Evolutionary conservation across 495 filamentous ascomycete genomes (phyloP).

Genomic region (Aspergillus hancockii): DNA sequence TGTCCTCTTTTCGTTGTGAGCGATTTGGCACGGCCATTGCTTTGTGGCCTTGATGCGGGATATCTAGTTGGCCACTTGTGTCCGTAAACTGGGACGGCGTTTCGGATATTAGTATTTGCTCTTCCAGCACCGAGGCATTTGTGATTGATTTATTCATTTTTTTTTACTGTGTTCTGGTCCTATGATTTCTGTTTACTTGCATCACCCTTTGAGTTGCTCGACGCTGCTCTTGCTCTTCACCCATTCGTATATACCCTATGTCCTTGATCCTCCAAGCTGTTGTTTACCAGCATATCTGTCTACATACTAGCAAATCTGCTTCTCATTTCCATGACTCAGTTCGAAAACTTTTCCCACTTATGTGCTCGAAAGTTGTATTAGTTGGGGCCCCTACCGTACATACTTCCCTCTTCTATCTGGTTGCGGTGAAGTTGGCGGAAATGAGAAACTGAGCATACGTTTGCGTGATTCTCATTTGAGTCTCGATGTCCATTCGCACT

Average conservation of each 20-base stretch:
- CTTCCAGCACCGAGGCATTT: slow-evolving; percentile 29
- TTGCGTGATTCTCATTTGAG: too few species aligned
- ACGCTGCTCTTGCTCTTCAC: slow-evolving; percentile 16
- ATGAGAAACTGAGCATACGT: background rate
- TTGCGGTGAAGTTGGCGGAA: background rate
- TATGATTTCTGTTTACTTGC: slow-evolving; percentile 2
- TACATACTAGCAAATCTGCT: slow-evolving; percentile 2
- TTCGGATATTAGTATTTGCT: slow-evolving; percentile 20
- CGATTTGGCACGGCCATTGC: slow-evolving; percentile 9
- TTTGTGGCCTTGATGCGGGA: slow-evolving; percentile 15
- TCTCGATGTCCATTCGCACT: too few species aligned
- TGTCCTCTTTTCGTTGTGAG: background rate
- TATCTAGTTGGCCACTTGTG: slow-evolving; percentile 17
- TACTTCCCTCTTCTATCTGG: background rate
- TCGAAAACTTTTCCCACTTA: background rate
- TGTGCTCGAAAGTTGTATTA: background rate
- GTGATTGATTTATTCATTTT: slow-evolving; percentile 14
- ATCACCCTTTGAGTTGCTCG: slow-evolving; percentile 16
- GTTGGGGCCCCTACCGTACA: background rate
- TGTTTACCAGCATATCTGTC: slow-evolving; percentile 2
- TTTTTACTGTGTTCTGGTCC: slow-evolving; percentile 15
- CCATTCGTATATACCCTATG: slow-evolving; percentile 11
- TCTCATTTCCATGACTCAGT: background rate
- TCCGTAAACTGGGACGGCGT: slow-evolving; percentile 17
- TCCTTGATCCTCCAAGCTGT: slow-evolving; percentile 2